phyloP scores from a whole-genome alignment of 106 monocot genomes.

The Allium fistulosum region DNA sequence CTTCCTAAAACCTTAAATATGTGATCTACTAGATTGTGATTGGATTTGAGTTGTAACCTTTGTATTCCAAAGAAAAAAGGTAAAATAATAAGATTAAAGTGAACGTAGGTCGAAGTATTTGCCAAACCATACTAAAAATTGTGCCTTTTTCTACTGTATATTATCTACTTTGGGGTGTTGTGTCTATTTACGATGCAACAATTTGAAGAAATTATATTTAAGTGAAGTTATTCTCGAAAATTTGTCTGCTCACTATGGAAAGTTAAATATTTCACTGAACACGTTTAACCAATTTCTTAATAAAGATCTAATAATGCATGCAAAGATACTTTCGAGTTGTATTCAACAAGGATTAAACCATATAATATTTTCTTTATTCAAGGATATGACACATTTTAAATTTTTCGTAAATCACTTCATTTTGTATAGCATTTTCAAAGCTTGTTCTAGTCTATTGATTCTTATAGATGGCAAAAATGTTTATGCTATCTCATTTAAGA shows the following conservation, averaged over 20 bases:
- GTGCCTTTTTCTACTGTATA: too few relatives aligned
- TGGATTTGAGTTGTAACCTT: too few relatives aligned
- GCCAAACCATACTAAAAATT: too few relatives aligned
- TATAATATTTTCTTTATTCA: slow-evolving; percentile 46
- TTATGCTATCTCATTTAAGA: slow-evolving; percentile 34
- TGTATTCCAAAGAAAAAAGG: too few relatives aligned
- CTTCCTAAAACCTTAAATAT: too few relatives aligned
- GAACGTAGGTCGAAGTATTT: too few relatives aligned
- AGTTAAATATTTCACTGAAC: slow-evolving; percentile 27
- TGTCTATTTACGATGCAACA: not conserved
- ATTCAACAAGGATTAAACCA: slow-evolving; percentile 30
- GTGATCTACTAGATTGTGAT: too few relatives aligned
- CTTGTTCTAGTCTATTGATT: slow-evolving; percentile 37
- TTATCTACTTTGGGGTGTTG: too few relatives aligned
- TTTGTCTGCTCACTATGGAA: slow-evolving; percentile 36
- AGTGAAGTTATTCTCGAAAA: slow-evolving; percentile 41
- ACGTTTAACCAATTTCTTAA: slow-evolving; percentile 27
- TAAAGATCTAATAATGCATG: slow-evolving; percentile 46
- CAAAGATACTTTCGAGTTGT: slow-evolving; percentile 34
- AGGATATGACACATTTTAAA: slow-evolving; percentile 21
- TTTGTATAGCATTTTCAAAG: slow-evolving; percentile 38
- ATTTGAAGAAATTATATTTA: slow-evolving; percentile 26
- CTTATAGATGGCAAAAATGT: slow-evolving; percentile 38
- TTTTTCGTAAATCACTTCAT: slow-evolving; percentile 32
- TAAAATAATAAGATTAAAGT: too few relatives aligned